phyloP scores from a whole-genome alignment of 129 eudicot species.

The Arctium minus region DNA sequence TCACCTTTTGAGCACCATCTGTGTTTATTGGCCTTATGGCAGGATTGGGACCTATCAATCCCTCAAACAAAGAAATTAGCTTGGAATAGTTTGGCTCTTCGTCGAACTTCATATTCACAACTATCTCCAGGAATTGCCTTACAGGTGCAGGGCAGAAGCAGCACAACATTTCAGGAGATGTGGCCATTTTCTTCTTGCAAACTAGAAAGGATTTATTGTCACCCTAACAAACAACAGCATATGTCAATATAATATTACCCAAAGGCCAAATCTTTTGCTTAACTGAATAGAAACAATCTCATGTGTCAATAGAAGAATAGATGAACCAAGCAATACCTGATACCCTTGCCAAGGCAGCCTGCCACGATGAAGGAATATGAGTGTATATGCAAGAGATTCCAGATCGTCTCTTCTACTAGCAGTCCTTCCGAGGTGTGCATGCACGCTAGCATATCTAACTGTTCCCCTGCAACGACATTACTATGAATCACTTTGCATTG shows the following conservation, averaged over 20 bases:
- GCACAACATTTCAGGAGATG: slow-evolving; percentile 72
- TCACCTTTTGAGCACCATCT: slow-evolving; percentile 52
- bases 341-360: slow-evolving; percentile 92
- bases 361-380: slow-evolving; percentile 75
- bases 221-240: slow-evolving; percentile 43
- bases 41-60: slow-evolving; percentile 38
- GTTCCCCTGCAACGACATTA: slow-evolving; percentile 46
- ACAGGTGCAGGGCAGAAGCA: slow-evolving; percentile 73
- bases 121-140: slow-evolving; percentile 61
- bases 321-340: slow-evolving; percentile 45
- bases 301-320: neutral
- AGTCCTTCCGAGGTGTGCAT: slow-evolving; percentile 90
- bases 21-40: slow-evolving; percentile 42
- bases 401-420: slow-evolving; percentile 88
- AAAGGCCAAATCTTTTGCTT: neutral
- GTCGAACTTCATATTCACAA: slow-evolving; percentile 83
- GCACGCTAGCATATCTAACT: slow-evolving; percentile 84
- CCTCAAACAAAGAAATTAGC: slow-evolving; percentile 72
- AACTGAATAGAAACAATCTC: neutral
- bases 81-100: slow-evolving; percentile 92
- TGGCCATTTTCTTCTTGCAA: slow-evolving; percentile 82
- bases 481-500: neutral
- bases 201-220: slow-evolving; percentile 85
- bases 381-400: slow-evolving; percentile 92
- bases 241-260: neutral